Evolutionary conservation across 2,329 filamentous ascomycete species (phyloP).

Genomic region (Aureobasidium vineae): DNA sequence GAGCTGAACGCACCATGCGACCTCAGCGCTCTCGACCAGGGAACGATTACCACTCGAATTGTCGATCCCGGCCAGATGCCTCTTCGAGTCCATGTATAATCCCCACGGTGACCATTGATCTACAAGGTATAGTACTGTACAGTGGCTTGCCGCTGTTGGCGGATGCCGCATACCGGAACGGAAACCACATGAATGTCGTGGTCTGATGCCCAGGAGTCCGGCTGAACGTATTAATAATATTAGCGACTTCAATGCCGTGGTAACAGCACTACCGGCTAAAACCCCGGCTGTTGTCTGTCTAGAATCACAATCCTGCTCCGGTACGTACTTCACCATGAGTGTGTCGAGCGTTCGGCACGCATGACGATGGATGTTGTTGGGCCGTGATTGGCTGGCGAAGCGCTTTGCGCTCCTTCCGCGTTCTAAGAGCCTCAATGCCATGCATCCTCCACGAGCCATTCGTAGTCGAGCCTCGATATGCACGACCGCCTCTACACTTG

Average conservation of each 20-base stretch:
- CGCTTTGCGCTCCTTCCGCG: not conserved
- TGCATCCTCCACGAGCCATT: not conserved
- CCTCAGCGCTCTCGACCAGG: not conserved
- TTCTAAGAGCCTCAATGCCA: not conserved
- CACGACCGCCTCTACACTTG: not conserved
- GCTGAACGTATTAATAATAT: not conserved
- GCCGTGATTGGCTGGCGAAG: slow-evolving; percentile 2
- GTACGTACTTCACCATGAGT: not conserved
- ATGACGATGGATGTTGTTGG: not conserved
- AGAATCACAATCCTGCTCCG: not conserved
- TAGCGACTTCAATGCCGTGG: not conserved
- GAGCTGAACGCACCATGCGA: not conserved
- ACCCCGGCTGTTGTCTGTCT: not conserved
- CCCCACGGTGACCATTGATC: not conserved
- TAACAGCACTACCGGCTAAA: not conserved
- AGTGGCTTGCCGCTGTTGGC: not conserved
- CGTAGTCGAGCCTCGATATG: not conserved
- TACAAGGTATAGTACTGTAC: not conserved
- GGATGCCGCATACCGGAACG: not conserved
- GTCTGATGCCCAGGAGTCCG: not conserved
- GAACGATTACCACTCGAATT: too few relatives aligned
- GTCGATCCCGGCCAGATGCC: not conserved
- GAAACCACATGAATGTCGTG: not conserved
- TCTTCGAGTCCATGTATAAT: not conserved
- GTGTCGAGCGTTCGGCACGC: not conserved